phyloP scores from a whole-genome alignment of 768 basidiomycete genomes.

The Leccinum uliginosum region DNA sequence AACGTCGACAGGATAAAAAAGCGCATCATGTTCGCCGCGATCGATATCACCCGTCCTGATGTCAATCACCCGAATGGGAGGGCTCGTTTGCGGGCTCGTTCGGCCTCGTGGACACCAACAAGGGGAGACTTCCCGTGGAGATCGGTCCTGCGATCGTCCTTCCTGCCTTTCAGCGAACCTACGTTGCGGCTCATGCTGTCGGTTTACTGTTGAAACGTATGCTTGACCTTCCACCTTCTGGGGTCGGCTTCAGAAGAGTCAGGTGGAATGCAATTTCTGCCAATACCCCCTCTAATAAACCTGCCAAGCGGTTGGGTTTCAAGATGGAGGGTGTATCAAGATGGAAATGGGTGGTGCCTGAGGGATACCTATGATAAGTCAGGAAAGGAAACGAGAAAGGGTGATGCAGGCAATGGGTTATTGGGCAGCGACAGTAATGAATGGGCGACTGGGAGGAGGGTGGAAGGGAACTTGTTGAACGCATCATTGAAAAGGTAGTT shows the following conservation, averaged over 20 bases:
- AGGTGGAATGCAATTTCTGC: conserved; percentile 37
- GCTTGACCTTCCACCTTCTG: conserved; percentile 27
- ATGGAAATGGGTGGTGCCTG: conserved; percentile 38
- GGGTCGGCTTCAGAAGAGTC: conserved; percentile 45
- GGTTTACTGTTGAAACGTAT: conserved; percentile 32
- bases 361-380: conserved; percentile 23
- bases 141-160: conserved; percentile 33
- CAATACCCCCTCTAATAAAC: conserved; percentile 35
- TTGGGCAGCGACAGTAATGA: conserved; percentile 30
- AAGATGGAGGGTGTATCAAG: conserved; percentile 37
- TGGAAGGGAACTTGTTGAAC: conserved; percentile 29
- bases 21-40: conserved; percentile 32
- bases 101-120: conserved; percentile 27
- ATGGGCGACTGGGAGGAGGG: conserved; percentile 36
- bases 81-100: conserved; percentile 37
- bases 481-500: conserved; percentile 14
- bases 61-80: conserved; percentile 22
- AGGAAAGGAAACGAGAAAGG: conserved; percentile 25
- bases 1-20: conserved; percentile 6
- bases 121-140: conserved; percentile 23
- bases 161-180: conserved; percentile 38
- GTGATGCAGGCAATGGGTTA: conserved; percentile 22
- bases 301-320: conserved; percentile 46
- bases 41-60: conserved; percentile 36
- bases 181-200: conserved; percentile 38